Evolutionary conservation across 1,139 yeast species (phyloP), one percentile per base, ranked within the genome.

Genomic region (Hyphopichia wangnamkhiaoensis): DNA sequence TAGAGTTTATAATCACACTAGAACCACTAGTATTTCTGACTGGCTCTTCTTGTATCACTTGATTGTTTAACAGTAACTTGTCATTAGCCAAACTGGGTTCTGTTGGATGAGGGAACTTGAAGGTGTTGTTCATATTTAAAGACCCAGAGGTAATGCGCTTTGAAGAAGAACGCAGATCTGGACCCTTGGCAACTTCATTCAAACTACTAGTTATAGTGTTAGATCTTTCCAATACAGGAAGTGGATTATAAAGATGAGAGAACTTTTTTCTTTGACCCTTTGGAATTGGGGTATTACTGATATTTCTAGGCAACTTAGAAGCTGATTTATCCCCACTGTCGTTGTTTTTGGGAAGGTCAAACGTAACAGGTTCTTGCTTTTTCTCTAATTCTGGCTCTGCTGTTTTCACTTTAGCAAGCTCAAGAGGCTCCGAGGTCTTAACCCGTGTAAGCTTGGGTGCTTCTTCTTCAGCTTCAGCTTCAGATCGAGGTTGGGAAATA

Each of bases 281-380:
- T 1, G 63, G 63, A 21, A 56, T 56, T 17, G 41, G 43, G 1
- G 59, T 46, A 26, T 52, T 37, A 10, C 56, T 39, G 3, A 53
- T 48, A 26, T 46, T 46, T n/a, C n/a, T 21, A 21, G 25, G 8
- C 25, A 8, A 8, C 25, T 21, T 21, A 21, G 8, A 12, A 21
- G 25, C 8, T 8, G 12, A 8, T 8, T 21, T 21, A 8, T 21
- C 25, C 25, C 12, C 12, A 12, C 8, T 21, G 25, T 8, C 25
- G 12, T 21, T 21, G 8, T 12, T 21, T 21, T 21, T n/a, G n/a
- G n/a, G n/a, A n/a, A n/a, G n/a, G n/a, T n/a, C n/a, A n/a, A n/a
- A n/a, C 25, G 25, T 21, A 21, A 8, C 25, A 21, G 12, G 10
- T 12, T 21, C 25, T 21, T 21, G 8, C 10, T 21, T 21, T 8